Evolutionary conservation across 805 yeast species (phyloP).

Genomic region (Pichia ethanolica): DNA sequence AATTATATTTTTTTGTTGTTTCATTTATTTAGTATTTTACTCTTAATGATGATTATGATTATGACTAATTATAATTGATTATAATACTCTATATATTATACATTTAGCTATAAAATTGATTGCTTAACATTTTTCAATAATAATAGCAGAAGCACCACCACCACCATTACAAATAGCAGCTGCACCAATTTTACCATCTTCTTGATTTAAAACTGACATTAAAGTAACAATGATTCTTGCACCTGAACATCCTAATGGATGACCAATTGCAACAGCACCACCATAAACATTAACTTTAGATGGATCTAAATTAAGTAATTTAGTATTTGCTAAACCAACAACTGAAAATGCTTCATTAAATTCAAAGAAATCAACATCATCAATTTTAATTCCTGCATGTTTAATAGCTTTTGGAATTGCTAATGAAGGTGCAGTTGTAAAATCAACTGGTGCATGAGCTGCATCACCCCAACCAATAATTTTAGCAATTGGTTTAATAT

Average conservation of each 20-base stretch:
- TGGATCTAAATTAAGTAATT: conserved; percentile 53
- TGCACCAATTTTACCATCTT: conserved; percentile 80
- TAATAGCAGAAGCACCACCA: conserved; percentile 95
- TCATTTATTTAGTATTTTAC: neutral
- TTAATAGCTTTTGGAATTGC: conserved; percentile 95
- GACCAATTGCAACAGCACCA: conserved; percentile 95
- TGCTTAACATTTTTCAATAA: conserved; percentile 58
- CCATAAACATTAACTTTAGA: conserved; percentile 82
- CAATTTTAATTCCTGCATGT: conserved; percentile 61
- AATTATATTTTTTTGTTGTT: neutral
- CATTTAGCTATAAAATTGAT: neutral
- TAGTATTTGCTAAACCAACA: conserved; percentile 86
- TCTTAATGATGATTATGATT: neutral
- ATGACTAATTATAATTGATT: neutral
- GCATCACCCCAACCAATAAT: conserved; percentile 97
- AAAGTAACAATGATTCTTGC: conserved; percentile 89
- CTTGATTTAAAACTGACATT: conserved; percentile 72
- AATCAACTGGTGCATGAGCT: conserved; percentile 89
- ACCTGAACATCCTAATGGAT: conserved; percentile 95
- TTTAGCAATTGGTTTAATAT: conserved; percentile 82
- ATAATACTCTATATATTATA: neutral
- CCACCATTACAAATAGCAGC: conserved; percentile 99
- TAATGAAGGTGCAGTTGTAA: conserved; percentile 91
- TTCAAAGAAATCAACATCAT: conserved; percentile 83
- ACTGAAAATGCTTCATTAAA: conserved; percentile 97